These are phyloP conservation scores for Ophiostoma angusticollis DNA, from an alignment of 2,329 filamentous ascomycete species.

Conservation along the genomic window DNA sequence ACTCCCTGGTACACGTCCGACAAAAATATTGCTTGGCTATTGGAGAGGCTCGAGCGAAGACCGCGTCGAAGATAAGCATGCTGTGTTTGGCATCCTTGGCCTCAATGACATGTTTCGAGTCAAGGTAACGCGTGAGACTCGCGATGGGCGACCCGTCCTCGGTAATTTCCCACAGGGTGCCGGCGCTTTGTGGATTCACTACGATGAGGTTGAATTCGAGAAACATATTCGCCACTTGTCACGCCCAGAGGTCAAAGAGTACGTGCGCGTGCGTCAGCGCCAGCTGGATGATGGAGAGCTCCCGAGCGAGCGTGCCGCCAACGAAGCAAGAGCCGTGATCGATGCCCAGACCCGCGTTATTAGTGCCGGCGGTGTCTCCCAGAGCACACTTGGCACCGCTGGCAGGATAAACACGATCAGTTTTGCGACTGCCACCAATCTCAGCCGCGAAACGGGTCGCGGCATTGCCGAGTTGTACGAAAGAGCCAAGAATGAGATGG, in stretches of 20 bases:
- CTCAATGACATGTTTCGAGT: conserved; percentile 53
- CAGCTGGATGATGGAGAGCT: conserved; percentile 43
- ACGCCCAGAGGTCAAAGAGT: conserved; percentile 49
- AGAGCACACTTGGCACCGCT: conserved; percentile 14
- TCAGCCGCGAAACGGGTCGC: conserved; percentile 8
- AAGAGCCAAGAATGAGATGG: not conserved
- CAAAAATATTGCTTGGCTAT: conserved; percentile 44
- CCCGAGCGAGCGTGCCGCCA: conserved; percentile 32
- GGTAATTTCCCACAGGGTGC: conserved; percentile 49
- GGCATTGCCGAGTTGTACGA: not conserved
- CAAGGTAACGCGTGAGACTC: conserved; percentile 46
- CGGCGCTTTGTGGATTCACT: conserved; percentile 49
- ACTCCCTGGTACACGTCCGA: conserved; percentile 40
- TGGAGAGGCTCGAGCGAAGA: conserved; percentile 43
- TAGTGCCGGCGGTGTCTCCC: conserved; percentile 11
- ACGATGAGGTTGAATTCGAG: conserved; percentile 48
- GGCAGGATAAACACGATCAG: conserved; percentile 13
- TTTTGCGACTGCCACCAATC: conserved; percentile 12
- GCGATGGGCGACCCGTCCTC: conserved; percentile 43
- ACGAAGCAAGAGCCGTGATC: conserved; percentile 38
- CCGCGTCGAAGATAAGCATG: conserved; percentile 40
- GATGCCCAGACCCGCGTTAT: conserved; percentile 29
- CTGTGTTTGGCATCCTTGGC: conserved; percentile 49
- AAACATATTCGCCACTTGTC: conserved; percentile 38
- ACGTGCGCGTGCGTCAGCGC: conserved; percentile 46